Evolutionary conservation across 225 moss, liverwort and hornwort genomes (phyloP).

Genomic region (Polytrichum formosum): DNA sequence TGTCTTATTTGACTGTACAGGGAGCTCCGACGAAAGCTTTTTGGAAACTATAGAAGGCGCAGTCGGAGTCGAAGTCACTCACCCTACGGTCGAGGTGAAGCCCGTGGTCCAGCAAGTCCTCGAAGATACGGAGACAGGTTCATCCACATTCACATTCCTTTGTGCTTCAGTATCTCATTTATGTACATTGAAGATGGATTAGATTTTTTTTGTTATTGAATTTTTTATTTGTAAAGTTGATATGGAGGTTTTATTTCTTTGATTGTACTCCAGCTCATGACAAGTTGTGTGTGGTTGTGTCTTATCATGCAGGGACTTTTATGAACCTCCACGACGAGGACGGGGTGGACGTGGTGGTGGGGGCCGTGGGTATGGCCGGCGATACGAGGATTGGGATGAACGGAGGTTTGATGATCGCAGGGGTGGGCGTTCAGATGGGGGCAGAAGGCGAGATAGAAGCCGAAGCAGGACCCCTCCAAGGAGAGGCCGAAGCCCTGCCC

Average conservation of each 20-base stretch:
- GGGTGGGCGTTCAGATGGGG: constrained; percentile 33
- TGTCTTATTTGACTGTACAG: constrained; percentile 10
- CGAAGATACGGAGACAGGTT: constrained; percentile 64
- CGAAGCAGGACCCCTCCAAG: constrained; percentile 54
- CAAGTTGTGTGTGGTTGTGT: background rate
- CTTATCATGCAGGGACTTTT: constrained; percentile 39
- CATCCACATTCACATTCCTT: background rate
- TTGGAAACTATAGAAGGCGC: constrained; percentile 61
- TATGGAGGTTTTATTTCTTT: too few species aligned
- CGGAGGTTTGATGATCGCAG: constrained; percentile 38
- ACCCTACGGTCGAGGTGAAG: constrained; percentile 69
- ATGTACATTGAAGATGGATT: background rate
- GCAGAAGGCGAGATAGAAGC: constrained; percentile 48
- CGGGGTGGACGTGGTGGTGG: constrained; percentile 31
- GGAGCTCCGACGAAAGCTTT: constrained; percentile 61
- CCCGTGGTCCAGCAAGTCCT: constrained; percentile 68
- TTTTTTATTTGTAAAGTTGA: too few species aligned
- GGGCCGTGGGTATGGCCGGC: constrained; percentile 53
- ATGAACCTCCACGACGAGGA: constrained; percentile 48
- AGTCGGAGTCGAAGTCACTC: constrained; percentile 74
- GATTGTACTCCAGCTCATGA: too few species aligned
- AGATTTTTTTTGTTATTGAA: too few species aligned
- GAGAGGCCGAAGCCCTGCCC: constrained; percentile 47
- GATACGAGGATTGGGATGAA: constrained; percentile 48
- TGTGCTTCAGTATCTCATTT: background rate